phyloP scores from a whole-genome alignment of 1,139 yeast species.

The Taphrina pruni region DNA sequence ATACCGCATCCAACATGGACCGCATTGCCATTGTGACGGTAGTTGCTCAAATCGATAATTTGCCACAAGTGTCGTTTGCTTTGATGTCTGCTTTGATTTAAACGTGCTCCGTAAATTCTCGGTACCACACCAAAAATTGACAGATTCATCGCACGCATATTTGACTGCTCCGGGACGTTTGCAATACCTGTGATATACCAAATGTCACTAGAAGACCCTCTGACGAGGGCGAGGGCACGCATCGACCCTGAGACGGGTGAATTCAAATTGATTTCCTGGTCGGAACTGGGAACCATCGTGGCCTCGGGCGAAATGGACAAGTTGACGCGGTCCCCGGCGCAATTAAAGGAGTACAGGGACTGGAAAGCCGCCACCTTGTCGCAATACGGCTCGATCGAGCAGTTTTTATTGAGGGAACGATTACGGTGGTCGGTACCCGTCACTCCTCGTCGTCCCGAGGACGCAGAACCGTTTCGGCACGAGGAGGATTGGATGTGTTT shows the following conservation, averaged over 20 bases:
- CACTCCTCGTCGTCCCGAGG: background rate
- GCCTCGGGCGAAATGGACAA: conserved; percentile 43
- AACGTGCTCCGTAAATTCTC: background rate
- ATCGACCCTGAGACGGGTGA: conserved; percentile 25
- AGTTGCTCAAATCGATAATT: no score
- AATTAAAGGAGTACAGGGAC: conserved; percentile 49
- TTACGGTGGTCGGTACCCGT: conserved; percentile 49
- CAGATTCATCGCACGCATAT: no score
- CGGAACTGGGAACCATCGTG: conserved; percentile 11
- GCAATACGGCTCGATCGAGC: conserved; percentile 50
- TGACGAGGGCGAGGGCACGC: conserved; percentile 18
- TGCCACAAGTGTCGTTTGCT: background rate
- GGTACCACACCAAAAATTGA: background rate
- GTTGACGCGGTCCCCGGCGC: conserved; percentile 52
- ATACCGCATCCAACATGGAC: background rate
- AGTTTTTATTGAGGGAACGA: conserved; percentile 50
- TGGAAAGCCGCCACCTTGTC: conserved; percentile 49
- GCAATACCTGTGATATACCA: no score
- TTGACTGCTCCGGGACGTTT: no score
- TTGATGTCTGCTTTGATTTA: conserved; percentile 14
- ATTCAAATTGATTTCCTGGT: conserved; percentile 18
- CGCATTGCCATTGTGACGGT: no score
- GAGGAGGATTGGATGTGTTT: conserved; percentile 52
- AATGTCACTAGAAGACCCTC: background rate
- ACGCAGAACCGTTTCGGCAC: conserved; percentile 46